These are phyloP conservation scores for Nicotiana attenuata DNA, from an alignment of 257 asterid genomes.

Conservation along the genomic window DNA sequence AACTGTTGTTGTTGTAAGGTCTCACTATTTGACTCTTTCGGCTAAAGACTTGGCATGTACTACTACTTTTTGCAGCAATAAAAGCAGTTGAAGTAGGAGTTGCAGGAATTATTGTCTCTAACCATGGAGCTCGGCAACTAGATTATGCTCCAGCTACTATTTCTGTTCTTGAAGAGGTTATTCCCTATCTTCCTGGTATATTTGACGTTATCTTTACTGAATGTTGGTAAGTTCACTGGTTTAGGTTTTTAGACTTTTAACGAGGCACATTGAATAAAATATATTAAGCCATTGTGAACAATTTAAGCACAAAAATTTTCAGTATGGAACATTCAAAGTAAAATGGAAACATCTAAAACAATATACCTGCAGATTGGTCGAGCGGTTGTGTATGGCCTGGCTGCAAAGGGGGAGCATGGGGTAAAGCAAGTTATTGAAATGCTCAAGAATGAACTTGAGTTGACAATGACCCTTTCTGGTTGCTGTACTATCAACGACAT, in stretches of 20 bases:
- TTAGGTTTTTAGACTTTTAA: not conserved
- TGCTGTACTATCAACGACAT: slow-evolving; percentile 43
- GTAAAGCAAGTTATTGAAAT: slow-evolving; percentile 41
- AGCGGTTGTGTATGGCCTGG: slow-evolving; percentile 49
- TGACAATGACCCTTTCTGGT: slow-evolving; percentile 60
- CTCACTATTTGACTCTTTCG: not conserved
- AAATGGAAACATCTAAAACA: not conserved
- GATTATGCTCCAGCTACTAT: slow-evolving; percentile 59
- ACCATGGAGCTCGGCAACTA: slow-evolving; percentile 69
- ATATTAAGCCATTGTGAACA: not conserved
- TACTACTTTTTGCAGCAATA: slow-evolving; percentile 33
- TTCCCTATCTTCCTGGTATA: not conserved
- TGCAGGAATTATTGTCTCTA: slow-evolving; percentile 55
- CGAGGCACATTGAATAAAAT: not conserved
- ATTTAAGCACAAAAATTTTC: not conserved
- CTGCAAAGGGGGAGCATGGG: slow-evolving; percentile 55
- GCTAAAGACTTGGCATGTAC: not conserved
- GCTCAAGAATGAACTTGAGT: slow-evolving; percentile 58
- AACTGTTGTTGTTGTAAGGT: not conserved
- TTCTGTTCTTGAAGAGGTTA: slow-evolving; percentile 59
- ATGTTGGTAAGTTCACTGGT: not conserved
- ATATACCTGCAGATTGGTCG: slow-evolving; percentile 43
- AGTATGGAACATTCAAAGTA: not conserved
- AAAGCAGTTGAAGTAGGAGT: slow-evolving; percentile 56
- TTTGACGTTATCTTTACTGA: not conserved